Evolutionary conservation across 108 stramenopile genomes (phyloP).

Genomic region (Pseudonitzschia pungens): DNA sequence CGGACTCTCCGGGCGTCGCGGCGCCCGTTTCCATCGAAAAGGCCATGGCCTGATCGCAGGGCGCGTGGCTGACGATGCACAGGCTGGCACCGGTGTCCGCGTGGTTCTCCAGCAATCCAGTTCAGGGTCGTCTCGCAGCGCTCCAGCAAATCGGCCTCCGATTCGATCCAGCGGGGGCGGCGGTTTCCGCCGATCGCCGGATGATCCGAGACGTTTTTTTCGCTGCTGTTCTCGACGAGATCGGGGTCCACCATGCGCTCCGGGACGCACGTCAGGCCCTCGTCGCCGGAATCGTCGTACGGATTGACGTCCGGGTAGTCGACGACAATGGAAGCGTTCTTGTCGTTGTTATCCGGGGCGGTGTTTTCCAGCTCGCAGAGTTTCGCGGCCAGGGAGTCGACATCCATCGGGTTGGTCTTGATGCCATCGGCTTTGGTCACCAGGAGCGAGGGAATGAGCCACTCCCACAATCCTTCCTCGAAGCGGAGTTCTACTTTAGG

Average conservation of each 20-base stretch:
- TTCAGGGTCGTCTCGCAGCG: slow-evolving; percentile 53
- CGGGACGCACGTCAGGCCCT: slow-evolving; percentile 19
- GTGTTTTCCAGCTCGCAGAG: slow-evolving; percentile 38
- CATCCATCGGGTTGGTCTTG: slow-evolving; percentile 37
- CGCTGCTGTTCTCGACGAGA: too few species aligned
- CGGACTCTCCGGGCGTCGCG: slow-evolving; percentile 34
- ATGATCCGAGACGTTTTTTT: neutral
- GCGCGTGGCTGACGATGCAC: slow-evolving; percentile 70
- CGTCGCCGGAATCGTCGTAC: slow-evolving; percentile 12
- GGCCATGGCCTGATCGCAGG: slow-evolving; percentile 66
- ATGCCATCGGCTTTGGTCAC: slow-evolving; percentile 54
- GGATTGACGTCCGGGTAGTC: slow-evolving; percentile 59
- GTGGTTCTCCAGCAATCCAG: slow-evolving; percentile 40
- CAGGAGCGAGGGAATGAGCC: slow-evolving; percentile 68
- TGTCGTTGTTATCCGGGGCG: slow-evolving; percentile 35
- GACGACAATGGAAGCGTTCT: slow-evolving; percentile 29
- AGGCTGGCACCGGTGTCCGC: slow-evolving; percentile 21
- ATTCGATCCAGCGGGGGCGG: slow-evolving; percentile 51
- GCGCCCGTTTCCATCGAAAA: slow-evolving; percentile 43
- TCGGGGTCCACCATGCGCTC: neutral
- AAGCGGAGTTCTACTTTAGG: slow-evolving; percentile 39
- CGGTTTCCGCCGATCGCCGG: slow-evolving; percentile 9
- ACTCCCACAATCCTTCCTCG: slow-evolving; percentile 75
- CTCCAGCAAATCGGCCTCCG: slow-evolving; percentile 52
- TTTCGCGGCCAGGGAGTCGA: slow-evolving; percentile 3